Percentiles rank a stretch among this genome's conserved stretches.
Evolutionary conservation across 352 stramenopile species (phyloP).

Genomic region (Phytophthora nicotianae): DNA sequence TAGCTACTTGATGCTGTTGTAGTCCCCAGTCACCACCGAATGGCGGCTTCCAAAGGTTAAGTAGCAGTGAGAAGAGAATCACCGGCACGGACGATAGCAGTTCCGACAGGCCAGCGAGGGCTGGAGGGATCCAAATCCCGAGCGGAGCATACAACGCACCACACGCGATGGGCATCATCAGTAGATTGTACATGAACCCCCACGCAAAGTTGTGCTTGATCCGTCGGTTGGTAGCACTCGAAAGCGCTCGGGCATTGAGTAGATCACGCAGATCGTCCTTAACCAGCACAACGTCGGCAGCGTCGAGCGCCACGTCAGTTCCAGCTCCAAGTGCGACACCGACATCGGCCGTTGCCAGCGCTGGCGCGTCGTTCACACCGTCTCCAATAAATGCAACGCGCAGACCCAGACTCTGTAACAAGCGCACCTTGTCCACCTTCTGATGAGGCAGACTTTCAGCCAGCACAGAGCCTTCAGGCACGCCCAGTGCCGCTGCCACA

Average conservation of each 20-base stretch:
- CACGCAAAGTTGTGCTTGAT: constrained; percentile 83
- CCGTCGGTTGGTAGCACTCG: constrained; percentile 59
- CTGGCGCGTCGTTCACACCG: constrained; percentile 73
- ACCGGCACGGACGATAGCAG: constrained; percentile 79
- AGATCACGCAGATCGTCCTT: constrained; percentile 75
- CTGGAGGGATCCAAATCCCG: constrained; percentile 66
- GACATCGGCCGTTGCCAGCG: constrained; percentile 71
- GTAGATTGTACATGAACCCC: constrained; percentile 74
- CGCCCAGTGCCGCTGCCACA: constrained; percentile 54
- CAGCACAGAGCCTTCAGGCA: constrained; percentile 62
- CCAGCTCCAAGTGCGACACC: constrained; percentile 69
- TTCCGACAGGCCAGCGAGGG: constrained; percentile 73
- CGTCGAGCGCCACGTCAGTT: constrained; percentile 73
- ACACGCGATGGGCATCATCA: constrained; percentile 79
- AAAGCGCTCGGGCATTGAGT: constrained; percentile 68
- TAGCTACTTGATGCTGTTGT: constrained; percentile 28
- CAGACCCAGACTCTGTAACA: constrained; percentile 72
- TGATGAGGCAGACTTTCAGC: constrained; percentile 73
- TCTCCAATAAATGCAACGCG: constrained; percentile 80
- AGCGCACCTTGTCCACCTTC: constrained; percentile 76
- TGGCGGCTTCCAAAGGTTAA: constrained; percentile 68
- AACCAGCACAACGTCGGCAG: constrained; percentile 75
- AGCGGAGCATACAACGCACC: constrained; percentile 67
- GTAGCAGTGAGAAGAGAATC: constrained; percentile 75
- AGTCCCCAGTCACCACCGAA: constrained; percentile 35